These are phyloP conservation scores for Ceratobasidium sp. DNA, from an alignment of 1,284 basidiomycete species.

Conservation along the genomic window DNA sequence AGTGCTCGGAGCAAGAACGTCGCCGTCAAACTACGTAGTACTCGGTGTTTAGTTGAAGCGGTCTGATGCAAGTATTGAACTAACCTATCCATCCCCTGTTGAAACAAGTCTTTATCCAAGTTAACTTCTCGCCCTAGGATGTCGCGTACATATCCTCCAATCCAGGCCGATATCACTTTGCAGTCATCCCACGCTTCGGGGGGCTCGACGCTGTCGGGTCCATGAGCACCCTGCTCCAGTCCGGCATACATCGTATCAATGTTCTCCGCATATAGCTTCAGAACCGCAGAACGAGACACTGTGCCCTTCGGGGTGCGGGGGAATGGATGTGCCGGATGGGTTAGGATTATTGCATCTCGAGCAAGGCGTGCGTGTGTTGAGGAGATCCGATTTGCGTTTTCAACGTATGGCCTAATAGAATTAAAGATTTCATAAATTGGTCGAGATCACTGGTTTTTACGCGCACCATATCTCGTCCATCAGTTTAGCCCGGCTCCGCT, in stretches of 20 bases:
- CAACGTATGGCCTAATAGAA: conserved; percentile 48
- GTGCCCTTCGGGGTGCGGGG: conserved; percentile 38
- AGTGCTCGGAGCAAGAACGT: conserved; percentile 4
- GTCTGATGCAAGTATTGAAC: not conserved
- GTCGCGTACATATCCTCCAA: not conserved
- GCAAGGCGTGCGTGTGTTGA: conserved; percentile 54
- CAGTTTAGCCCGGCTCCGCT: conserved; percentile 47
- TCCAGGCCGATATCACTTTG: not conserved
- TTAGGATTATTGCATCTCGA: conserved; percentile 45
- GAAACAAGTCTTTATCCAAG: conserved; percentile 1
- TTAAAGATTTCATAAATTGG: conserved; percentile 6
- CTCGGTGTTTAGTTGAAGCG: not conserved
- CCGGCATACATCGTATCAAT: conserved; percentile 39
- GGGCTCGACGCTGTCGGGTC: not conserved
- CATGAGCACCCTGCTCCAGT: not conserved
- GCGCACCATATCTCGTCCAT: conserved; percentile 51
- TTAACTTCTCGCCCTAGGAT: conserved; percentile 6
- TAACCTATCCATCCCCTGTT: conserved; percentile 25
- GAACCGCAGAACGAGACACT: conserved; percentile 23
- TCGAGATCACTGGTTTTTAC: no score
- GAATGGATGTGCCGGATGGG: not conserved
- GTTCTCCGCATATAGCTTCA: conserved; percentile 37
- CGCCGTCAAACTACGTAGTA: conserved; percentile 1
- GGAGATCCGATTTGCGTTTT: conserved; percentile 53
- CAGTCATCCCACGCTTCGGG: not conserved